Percentiles rank a stretch among this genome's conserved stretches.
These are phyloP conservation scores for Cryptococcus maquisensis DNA, from an alignment of 1,284 basidiomycete species.

Conservation along the genomic window DNA sequence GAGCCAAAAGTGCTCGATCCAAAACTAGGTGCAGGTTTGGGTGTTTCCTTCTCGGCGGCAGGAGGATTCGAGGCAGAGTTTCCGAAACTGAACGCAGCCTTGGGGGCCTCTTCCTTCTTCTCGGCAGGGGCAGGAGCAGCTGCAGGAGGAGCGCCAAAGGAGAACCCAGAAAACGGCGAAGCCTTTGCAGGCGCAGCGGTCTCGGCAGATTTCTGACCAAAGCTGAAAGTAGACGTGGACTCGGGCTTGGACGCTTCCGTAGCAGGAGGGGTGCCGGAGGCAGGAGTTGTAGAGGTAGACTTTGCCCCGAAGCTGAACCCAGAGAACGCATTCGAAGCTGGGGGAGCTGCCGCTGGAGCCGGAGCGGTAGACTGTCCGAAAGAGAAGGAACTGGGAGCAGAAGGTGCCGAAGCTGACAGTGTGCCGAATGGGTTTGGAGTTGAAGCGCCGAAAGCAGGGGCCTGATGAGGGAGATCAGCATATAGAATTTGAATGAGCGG, in stretches of 20 bases:
- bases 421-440: slow-evolving; percentile 8
- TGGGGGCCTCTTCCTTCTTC: neutral
- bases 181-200: slow-evolving; percentile 2
- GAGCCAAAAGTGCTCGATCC: slow-evolving; percentile 4
- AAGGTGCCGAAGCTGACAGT: slow-evolving; percentile 10
- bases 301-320: slow-evolving; percentile 23
- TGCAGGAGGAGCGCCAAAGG: slow-evolving; percentile 12
- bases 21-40: slow-evolving; percentile 8
- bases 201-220: slow-evolving; percentile 4
- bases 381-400: slow-evolving; percentile 7
- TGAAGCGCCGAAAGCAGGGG: slow-evolving; percentile 3
- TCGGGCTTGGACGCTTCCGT: neutral
- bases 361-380: slow-evolving; percentile 6
- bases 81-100: neutral
- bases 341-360: slow-evolving; percentile 10
- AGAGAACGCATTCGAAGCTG: slow-evolving; percentile 17
- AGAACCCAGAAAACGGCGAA: slow-evolving; percentile 26
- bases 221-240: slow-evolving; percentile 7
- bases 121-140: slow-evolving; percentile 5
- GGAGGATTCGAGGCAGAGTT: slow-evolving; percentile 7
- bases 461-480: neutral
- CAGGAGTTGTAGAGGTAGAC: slow-evolving; percentile 7
- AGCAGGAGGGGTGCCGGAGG: slow-evolving; percentile 9
- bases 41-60: slow-evolving; percentile 1
- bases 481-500: neutral